Conservation (phyloP, 2,329 filamentous ascomycete genomes). For the Hypomyces rosellus region DNA sequence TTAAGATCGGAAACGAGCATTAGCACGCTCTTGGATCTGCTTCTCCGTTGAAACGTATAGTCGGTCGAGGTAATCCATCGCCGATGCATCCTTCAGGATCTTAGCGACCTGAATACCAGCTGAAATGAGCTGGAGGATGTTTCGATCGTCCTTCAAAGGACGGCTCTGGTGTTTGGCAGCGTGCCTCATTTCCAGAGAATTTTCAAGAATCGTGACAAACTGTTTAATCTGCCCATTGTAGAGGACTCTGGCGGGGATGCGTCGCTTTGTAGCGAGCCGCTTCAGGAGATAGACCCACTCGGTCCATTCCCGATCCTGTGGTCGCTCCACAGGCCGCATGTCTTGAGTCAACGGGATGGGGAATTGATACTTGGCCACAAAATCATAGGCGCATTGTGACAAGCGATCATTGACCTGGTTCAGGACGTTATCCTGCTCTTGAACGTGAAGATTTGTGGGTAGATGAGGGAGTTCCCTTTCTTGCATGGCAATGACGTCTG, state of each 20-base stretch:
- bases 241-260: conserved; percentile 75
- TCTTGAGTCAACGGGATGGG: conserved; percentile 78
- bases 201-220: conserved; percentile 81
- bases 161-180: conserved; percentile 77
- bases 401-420: conserved; percentile 77
- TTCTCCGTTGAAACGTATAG: conserved; percentile 78
- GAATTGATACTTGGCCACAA: conserved; percentile 86
- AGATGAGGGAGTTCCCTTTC: conserved; percentile 76
- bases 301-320: conserved; percentile 79
- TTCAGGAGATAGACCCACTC: conserved; percentile 89
- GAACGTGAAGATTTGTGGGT: conserved; percentile 73
- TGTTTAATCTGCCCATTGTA: conserved; percentile 91
- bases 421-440: conserved; percentile 79
- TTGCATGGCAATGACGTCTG: conserved; percentile 66
- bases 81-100: conserved; percentile 75
- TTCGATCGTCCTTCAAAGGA: conserved; percentile 80
- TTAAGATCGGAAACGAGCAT: conserved; percentile 27
- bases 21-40: conserved; percentile 63
- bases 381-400: conserved; percentile 82
- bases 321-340: conserved; percentile 68
- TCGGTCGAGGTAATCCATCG: conserved; percentile 75
- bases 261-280: conserved; percentile 75
- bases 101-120: conserved; percentile 83
- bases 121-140: conserved; percentile 80
- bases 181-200: conserved; percentile 82